phyloP scores from a whole-genome alignment of 257 asterid genomes.

The Rhazya stricta region DNA sequence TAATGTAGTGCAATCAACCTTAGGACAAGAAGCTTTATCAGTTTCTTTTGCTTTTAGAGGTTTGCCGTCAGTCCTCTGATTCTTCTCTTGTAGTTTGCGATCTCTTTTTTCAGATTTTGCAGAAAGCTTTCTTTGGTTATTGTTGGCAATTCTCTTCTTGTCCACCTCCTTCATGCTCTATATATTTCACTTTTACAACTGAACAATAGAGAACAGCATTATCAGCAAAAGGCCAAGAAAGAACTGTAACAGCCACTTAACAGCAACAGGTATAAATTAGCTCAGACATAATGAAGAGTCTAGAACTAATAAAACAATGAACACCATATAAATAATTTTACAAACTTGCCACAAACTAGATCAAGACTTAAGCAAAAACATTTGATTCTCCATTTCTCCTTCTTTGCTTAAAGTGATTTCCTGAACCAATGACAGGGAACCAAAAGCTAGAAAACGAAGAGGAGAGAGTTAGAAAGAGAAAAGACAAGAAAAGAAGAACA shows the following conservation, averaged over 20 bases:
- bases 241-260: background rate
- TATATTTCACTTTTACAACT: constrained; percentile 27
- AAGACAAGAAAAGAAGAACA: background rate
- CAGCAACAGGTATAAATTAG: background rate
- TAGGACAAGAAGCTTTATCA: constrained; percentile 40
- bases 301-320: background rate
- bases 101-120: constrained; percentile 53
- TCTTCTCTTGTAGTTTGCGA: constrained; percentile 46
- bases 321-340: background rate
- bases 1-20: constrained; percentile 23
- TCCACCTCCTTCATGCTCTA: constrained; percentile 70
- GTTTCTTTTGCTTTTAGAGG: constrained; percentile 45
- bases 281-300: background rate
- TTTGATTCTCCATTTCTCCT: background rate
- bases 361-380: background rate
- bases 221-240: background rate
- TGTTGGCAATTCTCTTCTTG: constrained; percentile 50
- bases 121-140: constrained; percentile 40
- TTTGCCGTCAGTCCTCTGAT: constrained; percentile 36
- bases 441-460: background rate
- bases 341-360: background rate
- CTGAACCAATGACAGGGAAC: background rate
- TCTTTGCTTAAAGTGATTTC: background rate
- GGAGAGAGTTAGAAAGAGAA: background rate
- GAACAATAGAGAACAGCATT: constrained; percentile 14